Conservation (phyloP, 73 alveolate species). For the Symbiodinium pilosum region DNA sequence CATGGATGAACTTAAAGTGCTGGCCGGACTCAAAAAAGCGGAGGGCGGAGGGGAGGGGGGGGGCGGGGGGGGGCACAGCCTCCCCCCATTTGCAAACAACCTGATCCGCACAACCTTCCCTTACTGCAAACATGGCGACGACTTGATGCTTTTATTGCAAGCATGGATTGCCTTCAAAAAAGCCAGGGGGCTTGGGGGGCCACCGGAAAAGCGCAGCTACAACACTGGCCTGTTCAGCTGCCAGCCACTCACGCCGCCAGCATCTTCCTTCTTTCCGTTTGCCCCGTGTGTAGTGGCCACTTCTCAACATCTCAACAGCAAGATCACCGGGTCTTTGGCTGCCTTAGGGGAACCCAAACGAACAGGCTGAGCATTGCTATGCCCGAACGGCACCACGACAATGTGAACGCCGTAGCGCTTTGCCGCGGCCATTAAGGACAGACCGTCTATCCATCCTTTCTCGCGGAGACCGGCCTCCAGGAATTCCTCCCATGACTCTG, state of each 20-base stretch:
- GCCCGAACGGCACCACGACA: conserved; percentile 9
- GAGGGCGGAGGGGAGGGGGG: no score
- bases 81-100: no score
- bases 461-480: neutral
- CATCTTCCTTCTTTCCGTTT: neutral
- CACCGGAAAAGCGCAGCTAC: no score
- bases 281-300: neutral
- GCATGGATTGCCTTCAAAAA: no score
- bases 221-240: neutral
- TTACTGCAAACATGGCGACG: no score
- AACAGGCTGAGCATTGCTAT: no score
- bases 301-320: neutral
- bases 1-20: no score
- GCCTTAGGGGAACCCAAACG: neutral
- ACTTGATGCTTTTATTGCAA: no score
- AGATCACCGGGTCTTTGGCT: neutral
- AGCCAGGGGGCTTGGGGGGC: no score
- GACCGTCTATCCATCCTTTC: neutral
- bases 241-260: neutral
- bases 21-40: no score
- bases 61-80: no score
- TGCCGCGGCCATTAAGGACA: neutral
- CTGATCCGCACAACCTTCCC: no score
- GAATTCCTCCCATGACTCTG: neutral
- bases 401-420: neutral